Evolutionary conservation across 345 rosid species (phyloP), one percentile per base, ranked within the genome.

Genomic region (Gossypium longicalyx): DNA sequence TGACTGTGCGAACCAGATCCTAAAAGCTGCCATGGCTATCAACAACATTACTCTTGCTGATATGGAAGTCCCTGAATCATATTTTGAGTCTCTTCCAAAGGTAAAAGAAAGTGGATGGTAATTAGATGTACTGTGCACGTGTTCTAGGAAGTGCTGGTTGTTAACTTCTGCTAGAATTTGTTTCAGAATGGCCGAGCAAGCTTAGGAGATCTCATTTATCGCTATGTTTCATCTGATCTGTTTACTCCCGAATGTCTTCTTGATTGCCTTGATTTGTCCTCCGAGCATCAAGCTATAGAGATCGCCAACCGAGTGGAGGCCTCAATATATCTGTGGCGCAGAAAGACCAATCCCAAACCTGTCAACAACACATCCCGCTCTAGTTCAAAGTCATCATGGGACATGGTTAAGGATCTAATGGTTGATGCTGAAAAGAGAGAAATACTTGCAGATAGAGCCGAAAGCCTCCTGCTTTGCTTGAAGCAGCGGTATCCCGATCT

Each of bases 21-120:
- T 96, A 16, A 96, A 96, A 82, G 99, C 98, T 75, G 94, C 97
- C 38, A 90, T 96, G 98, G 98, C 99, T 38, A 96, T 96, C 83
- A 96, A 96, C 83, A 86, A 88, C 75, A 81, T 82, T 74, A 82
- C 98, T 45, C 80, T 93, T 73, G 84, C 86, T 44, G 99, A 93
- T 25, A 96, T 93, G 97, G 97, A 91, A 69, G 85, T 96, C 75
- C 99, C 99, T 9, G 89, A 93, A 56, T 88, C 95, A 7, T 96
- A 83, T 77, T 77, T 89, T 47, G 97, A 91, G 38, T 78, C 97
- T 79, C 97, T 93, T 74, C 99, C 99, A 49, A 90, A 93, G 97
- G 98, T 93, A 69, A 47, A 3, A 34, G 61, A 68, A 34, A 57
- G 11, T 22, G 5, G 57, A 74, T 54, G 12, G 4, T 25, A 15